Base-by-base conservation (phyloP, 2,329 filamentous ascomycete species). In the Paraphaeosphaeria minitans region DNA sequence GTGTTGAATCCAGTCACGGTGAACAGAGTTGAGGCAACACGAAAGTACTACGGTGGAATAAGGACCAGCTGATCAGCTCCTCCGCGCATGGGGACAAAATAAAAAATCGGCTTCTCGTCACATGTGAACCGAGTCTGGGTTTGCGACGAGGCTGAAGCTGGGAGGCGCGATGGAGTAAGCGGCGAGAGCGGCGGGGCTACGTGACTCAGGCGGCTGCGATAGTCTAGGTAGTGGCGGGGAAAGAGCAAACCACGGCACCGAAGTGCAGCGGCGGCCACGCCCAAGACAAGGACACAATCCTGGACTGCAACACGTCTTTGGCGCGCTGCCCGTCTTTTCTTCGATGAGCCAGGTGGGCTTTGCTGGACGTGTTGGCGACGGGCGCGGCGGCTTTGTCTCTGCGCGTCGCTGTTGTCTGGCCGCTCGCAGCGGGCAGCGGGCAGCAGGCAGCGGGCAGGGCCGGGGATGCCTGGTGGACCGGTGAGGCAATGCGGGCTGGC, bases 401-500 rank as follows among this genome's bases (percentile, higher is more conserved):
- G 33, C n/a, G 24, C 37, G 50, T 37, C 43, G 37, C 24, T 53
- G 39, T 21, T 45, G 14, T 45, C 27, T 35, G 39, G 37, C 37
- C 39, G 19, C 37, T 19, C 35, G 49, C 19, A 12, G 37, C 14
- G 37, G 24, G 22, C 35, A 7, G 13, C 37, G n/a, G n/a, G n/a
- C n/a, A n/a, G n/a, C n/a, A n/a, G n/a, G n/a, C n/a, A n/a, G n/a
- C n/a, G n/a, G n/a, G n/a, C n/a, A n/a, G 37, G 27, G 29, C 29
- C 45, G 27, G 46, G 46, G 29, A 49, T 49, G 46, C 29, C 13
- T 31, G 46, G 35, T 31, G 41, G 51, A 46, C 51, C 51, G 51
- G 51, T 53, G 39, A 53, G 39, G 50, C 50, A 31, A n/a, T 45
- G 50, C 47, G 47, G 47, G 29, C 14, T 21, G 49, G 21, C 39